Base-by-base conservation (phyloP, 2,329 filamentous ascomycete species). In the Geosmithia morbida region DNA sequence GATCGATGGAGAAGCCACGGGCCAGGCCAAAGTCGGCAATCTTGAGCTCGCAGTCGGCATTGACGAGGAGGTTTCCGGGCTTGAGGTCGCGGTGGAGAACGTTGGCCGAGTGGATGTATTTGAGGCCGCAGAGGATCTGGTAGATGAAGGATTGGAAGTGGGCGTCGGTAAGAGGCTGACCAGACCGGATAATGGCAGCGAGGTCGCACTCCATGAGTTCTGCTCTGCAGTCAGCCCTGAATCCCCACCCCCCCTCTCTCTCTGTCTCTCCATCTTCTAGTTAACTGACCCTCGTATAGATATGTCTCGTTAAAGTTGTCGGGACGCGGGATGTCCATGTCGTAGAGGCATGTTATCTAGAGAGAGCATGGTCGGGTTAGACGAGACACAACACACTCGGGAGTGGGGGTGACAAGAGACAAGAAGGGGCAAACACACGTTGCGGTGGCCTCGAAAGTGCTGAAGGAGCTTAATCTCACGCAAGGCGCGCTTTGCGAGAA, bases 131-230 rank as follows among this genome's bases (percentile, higher is more conserved):
- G 6, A 98, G 83, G 56, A 98, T 98, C 75, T 98, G 92, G 73
- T 98, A 98, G 69, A 98, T 96, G 71, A 98, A 98, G 46, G 92
- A 97, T 69, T 98, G 92, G 73, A 98, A 98, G 67, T 98, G 92
- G 48, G 92, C 92, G 62, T 98, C 92, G 60, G 92, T 98, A 62
- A 98, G 74, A 44, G 92, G 89, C 65, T 98, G 92, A 52, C 92
- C 92, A 41, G 90, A 97, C 56, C 92, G 83, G 59, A 98, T 97
- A 64, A 98, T 98, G 55, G 92, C 92, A 30, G 92, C 92, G 63
- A 98, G 69, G 68, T 98, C 92, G 70, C 92, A 97, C 64, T 98
- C 92, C 92, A 98, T 98, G 65, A 98, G 75, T 68, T 98, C 92
- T 96, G 61, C 7, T 16, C 11, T 39, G 29, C 16, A 37, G 14